phyloP scores from a whole-genome alignment of 2,329 filamentous ascomycete genomes.

The Aureobasidium subglaciale region DNA sequence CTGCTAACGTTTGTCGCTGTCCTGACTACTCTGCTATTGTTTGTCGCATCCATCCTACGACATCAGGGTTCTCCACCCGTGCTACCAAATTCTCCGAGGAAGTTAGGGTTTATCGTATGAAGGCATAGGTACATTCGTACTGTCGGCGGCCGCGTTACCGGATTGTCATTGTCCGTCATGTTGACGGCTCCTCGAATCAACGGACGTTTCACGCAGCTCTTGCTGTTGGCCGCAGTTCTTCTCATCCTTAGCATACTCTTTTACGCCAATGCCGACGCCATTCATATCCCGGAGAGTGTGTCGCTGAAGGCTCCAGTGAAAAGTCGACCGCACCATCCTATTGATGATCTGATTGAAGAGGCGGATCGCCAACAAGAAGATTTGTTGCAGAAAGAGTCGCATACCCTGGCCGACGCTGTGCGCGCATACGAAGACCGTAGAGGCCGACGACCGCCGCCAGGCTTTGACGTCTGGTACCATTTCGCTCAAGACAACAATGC shows the following conservation, averaged over 20 bases:
- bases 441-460: slow-evolving; percentile 44
- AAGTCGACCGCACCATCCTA: slow-evolving; percentile 27
- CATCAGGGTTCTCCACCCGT: background rate
- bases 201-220: slow-evolving; percentile 9
- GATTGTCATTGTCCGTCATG: background rate
- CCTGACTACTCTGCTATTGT: background rate
- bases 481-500: slow-evolving; percentile 38
- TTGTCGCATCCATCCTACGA: background rate
- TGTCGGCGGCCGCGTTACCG: background rate
- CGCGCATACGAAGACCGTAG: slow-evolving; percentile 37
- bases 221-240: slow-evolving; percentile 4
- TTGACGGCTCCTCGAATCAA: slow-evolving; percentile 9
- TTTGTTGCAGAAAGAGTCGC: slow-evolving; percentile 32
- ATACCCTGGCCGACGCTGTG: slow-evolving; percentile 32
- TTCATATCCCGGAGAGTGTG: background rate
- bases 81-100: no score
- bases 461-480: slow-evolving; percentile 42
- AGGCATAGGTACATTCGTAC: background rate
- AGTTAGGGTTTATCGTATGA: background rate
- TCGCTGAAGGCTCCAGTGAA: background rate
- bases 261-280: slow-evolving; percentile 2
- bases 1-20: background rate
- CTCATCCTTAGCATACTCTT: slow-evolving; percentile 1
- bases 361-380: slow-evolving; percentile 28
- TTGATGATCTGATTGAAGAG: slow-evolving; percentile 31